phyloP scores from a whole-genome alignment of 164 flowering plant species.

The Stephania yunnanensis region DNA sequence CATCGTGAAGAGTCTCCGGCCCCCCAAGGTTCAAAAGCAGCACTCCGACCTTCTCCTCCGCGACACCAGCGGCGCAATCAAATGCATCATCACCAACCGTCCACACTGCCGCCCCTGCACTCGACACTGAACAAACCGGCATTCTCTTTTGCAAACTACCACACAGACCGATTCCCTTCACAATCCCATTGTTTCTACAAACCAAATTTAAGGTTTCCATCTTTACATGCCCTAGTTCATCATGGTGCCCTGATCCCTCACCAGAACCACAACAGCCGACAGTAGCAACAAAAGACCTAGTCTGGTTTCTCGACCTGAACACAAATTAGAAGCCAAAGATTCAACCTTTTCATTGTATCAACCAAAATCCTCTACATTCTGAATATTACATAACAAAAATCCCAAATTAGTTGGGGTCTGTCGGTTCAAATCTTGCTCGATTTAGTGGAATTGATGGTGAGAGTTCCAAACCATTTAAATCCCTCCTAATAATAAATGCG shows the following conservation, averaged over 20 bases:
- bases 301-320: conserved; percentile 10
- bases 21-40: conserved; percentile 92
- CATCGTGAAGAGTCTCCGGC: conserved; percentile 52
- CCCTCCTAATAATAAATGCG: not conserved
- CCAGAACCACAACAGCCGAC: conserved; percentile 8
- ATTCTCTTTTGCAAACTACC: conserved; percentile 19
- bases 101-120: conserved; percentile 14
- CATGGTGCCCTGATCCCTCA: conserved; percentile 8
- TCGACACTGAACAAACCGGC: conserved; percentile 22
- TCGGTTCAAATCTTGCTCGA: not conserved
- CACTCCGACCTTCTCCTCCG: conserved; percentile 82
- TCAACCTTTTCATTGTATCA: not conserved
- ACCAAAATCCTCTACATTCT: not conserved
- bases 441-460: not conserved
- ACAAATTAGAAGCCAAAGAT: not conserved
- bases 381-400: not conserved
- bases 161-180: conserved; percentile 3
- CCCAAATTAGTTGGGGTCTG: not conserved
- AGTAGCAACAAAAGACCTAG: conserved; percentile 3
- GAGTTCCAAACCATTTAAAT: not conserved
- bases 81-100: conserved; percentile 11
- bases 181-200: conserved; percentile 13
- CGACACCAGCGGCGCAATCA: conserved; percentile 33
- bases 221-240: not conserved
- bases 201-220: not conserved